phyloP scores from a whole-genome alignment of 2,329 filamentous ascomycete genomes.

The Cladophialophora bantiana region DNA sequence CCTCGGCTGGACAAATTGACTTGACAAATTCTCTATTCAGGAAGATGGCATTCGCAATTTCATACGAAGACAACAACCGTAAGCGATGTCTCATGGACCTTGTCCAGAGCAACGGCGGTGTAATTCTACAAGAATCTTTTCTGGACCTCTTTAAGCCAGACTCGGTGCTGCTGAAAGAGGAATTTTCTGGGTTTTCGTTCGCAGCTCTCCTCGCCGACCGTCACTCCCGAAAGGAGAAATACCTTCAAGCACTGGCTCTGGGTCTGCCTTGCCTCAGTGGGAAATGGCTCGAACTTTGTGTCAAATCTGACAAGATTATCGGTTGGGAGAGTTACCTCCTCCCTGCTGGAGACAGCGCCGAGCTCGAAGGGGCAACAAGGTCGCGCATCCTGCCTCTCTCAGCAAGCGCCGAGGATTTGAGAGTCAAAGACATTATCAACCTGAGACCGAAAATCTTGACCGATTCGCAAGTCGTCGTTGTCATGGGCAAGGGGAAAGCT shows the following conservation, averaged over 20 bases:
- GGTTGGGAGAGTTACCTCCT: conserved; percentile 84
- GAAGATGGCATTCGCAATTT: conserved; percentile 87
- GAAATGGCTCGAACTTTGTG: conserved; percentile 79
- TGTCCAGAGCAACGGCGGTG: conserved; percentile 75
- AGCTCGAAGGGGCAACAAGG: conserved; percentile 76
- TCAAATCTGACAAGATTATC: conserved; percentile 66
- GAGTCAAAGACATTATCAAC: conserved; percentile 64
- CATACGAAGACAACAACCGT: conserved; percentile 67
- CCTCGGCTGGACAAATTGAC: neutral
- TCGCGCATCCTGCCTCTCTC: conserved; percentile 72
- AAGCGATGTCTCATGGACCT: conserved; percentile 65
- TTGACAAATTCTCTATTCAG: conserved; percentile 65
- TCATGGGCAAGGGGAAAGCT: conserved; percentile 69
- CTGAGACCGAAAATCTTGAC: conserved; percentile 69
- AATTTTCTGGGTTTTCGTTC: conserved; percentile 70
- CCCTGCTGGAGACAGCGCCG: conserved; percentile 79
- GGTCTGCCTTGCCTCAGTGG: conserved; percentile 84
- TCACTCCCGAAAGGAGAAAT: conserved; percentile 87
- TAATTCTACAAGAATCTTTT: conserved; percentile 76
- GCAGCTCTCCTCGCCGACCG: conserved; percentile 84
- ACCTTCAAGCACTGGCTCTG: conserved; percentile 91
- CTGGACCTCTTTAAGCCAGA: conserved; percentile 71
- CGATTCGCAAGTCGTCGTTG: conserved; percentile 72
- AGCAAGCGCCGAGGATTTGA: conserved; percentile 52
- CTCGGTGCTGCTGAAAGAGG: conserved; percentile 62